These are phyloP conservation scores for Globisporangium apiculatum DNA, from an alignment of 352 stramenopile genomes.

Conservation along the genomic window DNA sequence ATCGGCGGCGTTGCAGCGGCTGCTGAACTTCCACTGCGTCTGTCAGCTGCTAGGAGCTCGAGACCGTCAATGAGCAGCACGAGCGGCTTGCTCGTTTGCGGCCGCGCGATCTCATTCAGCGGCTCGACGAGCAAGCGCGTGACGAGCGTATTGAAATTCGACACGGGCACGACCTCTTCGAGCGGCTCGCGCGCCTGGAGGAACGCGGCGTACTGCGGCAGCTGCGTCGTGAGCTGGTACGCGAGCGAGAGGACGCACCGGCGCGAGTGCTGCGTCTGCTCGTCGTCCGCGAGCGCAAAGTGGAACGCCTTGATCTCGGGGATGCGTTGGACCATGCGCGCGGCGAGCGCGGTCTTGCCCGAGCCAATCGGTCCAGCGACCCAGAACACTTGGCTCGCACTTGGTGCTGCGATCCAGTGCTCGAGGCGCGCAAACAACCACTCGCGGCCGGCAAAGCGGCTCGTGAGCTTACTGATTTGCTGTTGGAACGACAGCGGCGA, in stretches of 20 bases:
- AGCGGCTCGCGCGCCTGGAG: conserved; percentile 61
- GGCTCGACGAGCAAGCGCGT: conserved; percentile 46
- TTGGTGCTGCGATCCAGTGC: conserved; percentile 33
- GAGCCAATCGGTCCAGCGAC: conserved; percentile 63
- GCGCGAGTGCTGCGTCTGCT: conserved; percentile 61
- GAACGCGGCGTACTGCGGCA: conserved; percentile 58
- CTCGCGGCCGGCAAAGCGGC: conserved; percentile 46
- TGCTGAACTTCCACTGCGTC: not conserved
- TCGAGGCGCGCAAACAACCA: conserved; percentile 53
- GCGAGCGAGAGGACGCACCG: conserved; percentile 62
- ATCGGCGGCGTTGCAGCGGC: conserved; percentile 14
- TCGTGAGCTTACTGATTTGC: conserved; percentile 69
- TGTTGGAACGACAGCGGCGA: conserved; percentile 62
- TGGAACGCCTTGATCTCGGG: conserved; percentile 72
- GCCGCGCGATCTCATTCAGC: conserved; percentile 56
- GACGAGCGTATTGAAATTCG: conserved; percentile 46
- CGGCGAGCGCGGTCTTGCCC: conserved; percentile 56
- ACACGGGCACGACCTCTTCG: conserved; percentile 71
- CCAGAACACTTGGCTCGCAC: conserved; percentile 51
- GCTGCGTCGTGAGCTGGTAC: conserved; percentile 71
- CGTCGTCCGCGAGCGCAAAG: conserved; percentile 63
- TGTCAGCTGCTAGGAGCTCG: conserved; percentile 23
- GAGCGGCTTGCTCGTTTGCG: conserved; percentile 37
- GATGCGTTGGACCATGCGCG: conserved; percentile 54
- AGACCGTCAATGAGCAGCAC: conserved; percentile 64